Percentiles rank a stretch among this genome's conserved stretches.
phyloP scores from a whole-genome alignment of 164 flowering plant genomes.

The Vitis labrusca region DNA sequence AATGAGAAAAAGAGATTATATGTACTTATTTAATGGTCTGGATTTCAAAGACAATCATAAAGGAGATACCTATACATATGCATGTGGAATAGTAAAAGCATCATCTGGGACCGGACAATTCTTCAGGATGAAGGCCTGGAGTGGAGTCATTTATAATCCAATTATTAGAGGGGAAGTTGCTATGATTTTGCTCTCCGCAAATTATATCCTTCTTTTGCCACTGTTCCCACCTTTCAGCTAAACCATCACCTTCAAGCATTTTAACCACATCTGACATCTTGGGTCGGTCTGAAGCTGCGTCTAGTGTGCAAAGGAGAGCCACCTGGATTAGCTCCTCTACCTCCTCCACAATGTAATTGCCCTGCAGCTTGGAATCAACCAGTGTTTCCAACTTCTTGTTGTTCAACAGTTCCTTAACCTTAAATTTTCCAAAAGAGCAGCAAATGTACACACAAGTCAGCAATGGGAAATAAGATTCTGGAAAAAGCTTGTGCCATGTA shows the following conservation, averaged over 20 bases:
- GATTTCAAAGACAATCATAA: too few species aligned
- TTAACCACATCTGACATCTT: slow-evolving; percentile 60
- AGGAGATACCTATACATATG: too few species aligned
- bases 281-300: slow-evolving; percentile 39
- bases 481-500: too few species aligned
- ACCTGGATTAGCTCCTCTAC: slow-evolving; percentile 51
- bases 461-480: too few species aligned
- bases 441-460: too few species aligned
- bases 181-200: slow-evolving; percentile 26
- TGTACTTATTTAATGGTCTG: too few species aligned
- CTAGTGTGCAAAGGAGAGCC: slow-evolving; percentile 48
- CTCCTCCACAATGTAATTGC: slow-evolving; percentile 31
- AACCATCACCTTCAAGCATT: slow-evolving; percentile 56
- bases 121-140: slow-evolving; percentile 33
- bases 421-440: too few species aligned
- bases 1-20: too few species aligned
- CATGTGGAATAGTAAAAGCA: too few species aligned
- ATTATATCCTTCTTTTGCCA: slow-evolving; percentile 45
- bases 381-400: slow-evolving; percentile 38
- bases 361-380: slow-evolving; percentile 41
- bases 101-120: slow-evolving; percentile 47
- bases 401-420: slow-evolving; percentile 47
- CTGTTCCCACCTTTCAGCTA: slow-evolving; percentile 53
- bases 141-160: slow-evolving; percentile 33
- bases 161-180: slow-evolving; percentile 7